Conservation (phyloP, 1,284 basidiomycete genomes). For the Inonotus obliquus region DNA sequence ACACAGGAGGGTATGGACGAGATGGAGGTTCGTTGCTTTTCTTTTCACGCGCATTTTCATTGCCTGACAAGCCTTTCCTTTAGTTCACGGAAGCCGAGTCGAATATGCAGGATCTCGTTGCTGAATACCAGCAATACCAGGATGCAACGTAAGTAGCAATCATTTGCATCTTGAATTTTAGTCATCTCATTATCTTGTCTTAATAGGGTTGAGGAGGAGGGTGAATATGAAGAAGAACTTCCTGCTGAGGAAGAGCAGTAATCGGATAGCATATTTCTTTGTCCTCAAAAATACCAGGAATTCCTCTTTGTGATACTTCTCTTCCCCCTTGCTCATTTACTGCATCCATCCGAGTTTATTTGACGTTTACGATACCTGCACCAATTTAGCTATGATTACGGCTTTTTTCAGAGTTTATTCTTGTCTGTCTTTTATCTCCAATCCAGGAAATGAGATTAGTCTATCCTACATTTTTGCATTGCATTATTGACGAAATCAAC, state of each 20-base stretch:
- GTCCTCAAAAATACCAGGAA: constrained; percentile 2
- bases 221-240: constrained; percentile 45
- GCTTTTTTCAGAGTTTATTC: not conserved
- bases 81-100: constrained; percentile 93
- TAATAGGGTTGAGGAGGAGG: constrained; percentile 71
- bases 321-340: not conserved
- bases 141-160: constrained; percentile 72
- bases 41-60: not conserved
- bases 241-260: constrained; percentile 14
- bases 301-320: not conserved
- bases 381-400: constrained; percentile 1
- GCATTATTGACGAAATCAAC: not conserved
- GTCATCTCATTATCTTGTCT: not conserved
- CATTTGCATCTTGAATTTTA: not conserved
- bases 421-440: not conserved
- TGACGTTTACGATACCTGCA: constrained; percentile 15
- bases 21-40: constrained; percentile 67
- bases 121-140: constrained; percentile 96
- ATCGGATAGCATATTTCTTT: not conserved
- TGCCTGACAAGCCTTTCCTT: constrained; percentile 19
- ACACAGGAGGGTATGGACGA: constrained; percentile 99
- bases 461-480: not conserved
- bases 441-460: constrained; percentile 6
- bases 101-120: constrained; percentile 94
- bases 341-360: not conserved